These are phyloP conservation scores for Crataegus laevigata DNA, from an alignment of 306 rosid genomes.

Conservation along the genomic window DNA sequence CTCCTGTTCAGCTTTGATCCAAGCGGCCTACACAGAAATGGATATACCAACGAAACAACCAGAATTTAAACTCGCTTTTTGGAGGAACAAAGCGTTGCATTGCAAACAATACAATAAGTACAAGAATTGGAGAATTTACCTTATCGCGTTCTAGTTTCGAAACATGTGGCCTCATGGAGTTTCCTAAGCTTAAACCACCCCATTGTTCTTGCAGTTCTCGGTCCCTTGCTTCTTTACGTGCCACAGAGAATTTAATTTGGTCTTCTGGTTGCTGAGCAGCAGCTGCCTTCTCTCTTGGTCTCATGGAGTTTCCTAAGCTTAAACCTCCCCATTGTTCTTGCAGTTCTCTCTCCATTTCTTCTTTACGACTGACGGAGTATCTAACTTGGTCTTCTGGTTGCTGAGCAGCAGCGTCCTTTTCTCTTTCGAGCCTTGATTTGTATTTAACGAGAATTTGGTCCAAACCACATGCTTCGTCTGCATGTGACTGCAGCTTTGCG, in stretches of 20 bases:
- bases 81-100: not conserved
- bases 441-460: constrained; percentile 64
- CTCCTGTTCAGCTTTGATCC: constrained; percentile 89
- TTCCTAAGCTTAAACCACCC: constrained; percentile 82
- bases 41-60: not conserved
- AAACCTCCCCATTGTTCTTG: constrained; percentile 86
- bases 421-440: constrained; percentile 69
- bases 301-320: constrained; percentile 74
- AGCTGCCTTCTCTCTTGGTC: constrained; percentile 22
- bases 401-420: constrained; percentile 53
- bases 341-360: constrained; percentile 75
- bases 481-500: constrained; percentile 16
- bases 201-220: constrained; percentile 74
- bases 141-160: constrained; percentile 80
- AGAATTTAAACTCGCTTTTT: not conserved
- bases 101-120: not conserved
- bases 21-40: constrained; percentile 56
- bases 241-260: constrained; percentile 22
- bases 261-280: constrained; percentile 50
- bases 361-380: constrained; percentile 37
- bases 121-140: constrained; percentile 37
- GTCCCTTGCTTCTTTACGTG: constrained; percentile 75
- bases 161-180: constrained; percentile 63
- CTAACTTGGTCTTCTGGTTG: constrained; percentile 41
- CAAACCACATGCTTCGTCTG: constrained; percentile 41